These are phyloP conservation scores for Pilatotrama ljubarskyi DNA, from an alignment of 768 basidiomycete species.

Conservation along the genomic window DNA sequence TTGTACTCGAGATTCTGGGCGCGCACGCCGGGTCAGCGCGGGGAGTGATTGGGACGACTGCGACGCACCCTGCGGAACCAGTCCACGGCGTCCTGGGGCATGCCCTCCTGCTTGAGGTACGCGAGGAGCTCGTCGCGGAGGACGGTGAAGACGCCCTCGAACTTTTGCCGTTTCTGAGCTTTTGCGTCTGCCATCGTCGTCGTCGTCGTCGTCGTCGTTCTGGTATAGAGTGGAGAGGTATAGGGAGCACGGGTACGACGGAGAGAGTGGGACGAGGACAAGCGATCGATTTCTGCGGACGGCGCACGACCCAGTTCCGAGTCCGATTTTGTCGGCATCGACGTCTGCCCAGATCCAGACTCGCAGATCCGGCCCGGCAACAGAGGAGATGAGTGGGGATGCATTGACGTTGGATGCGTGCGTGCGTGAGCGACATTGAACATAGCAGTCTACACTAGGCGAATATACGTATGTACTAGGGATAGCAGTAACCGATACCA, in stretches of 20 bases:
- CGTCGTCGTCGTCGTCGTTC: background rate
- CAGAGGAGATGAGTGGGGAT: no score
- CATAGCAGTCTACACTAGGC: slow-evolving; percentile 2
- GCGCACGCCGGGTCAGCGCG: background rate
- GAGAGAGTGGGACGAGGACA: no score
- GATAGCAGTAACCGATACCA: background rate
- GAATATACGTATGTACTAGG: background rate
- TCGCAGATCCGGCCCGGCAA: no score
- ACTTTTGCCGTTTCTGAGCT: slow-evolving; percentile 47
- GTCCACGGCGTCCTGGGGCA: slow-evolving; percentile 81
- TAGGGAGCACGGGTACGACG: no score
- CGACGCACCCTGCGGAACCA: slow-evolving; percentile 79
- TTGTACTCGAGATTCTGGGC: slow-evolving; percentile 85
- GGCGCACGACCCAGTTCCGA: no score
- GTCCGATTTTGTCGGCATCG: no score
- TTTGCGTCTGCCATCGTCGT: slow-evolving; percentile 23
- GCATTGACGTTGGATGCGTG: background rate
- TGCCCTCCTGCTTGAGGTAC: slow-evolving; percentile 64
- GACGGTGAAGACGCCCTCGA: slow-evolving; percentile 68
- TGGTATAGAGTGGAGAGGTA: no score
- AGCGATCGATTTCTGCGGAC: no score
- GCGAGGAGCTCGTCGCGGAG: slow-evolving; percentile 79
- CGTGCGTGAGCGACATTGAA: background rate
- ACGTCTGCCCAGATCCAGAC: no score
- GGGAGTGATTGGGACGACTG: background rate